These are phyloP conservation scores for Pseudomicrostroma phylloplanum DNA, from an alignment of 1,284 basidiomycete species.

Conservation along the genomic window DNA sequence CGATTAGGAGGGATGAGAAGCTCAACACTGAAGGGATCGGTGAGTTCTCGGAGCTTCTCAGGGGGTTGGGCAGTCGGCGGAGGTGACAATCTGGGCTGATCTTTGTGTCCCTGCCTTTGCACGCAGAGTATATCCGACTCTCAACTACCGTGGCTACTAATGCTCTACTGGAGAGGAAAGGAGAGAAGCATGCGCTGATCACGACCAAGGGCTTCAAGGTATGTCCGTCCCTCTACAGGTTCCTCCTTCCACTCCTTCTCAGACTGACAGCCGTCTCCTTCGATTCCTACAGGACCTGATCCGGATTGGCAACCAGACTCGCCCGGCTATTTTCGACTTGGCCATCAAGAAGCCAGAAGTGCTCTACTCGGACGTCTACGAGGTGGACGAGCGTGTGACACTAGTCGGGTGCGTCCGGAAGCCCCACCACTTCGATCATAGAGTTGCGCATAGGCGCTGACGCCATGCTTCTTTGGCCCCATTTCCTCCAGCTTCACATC, in stretches of 20 bases:
- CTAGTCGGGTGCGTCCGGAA: conserved; percentile 49
- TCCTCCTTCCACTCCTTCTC: background rate
- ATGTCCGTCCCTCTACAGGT: background rate
- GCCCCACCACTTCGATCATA: no score
- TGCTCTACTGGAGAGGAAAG: conserved; percentile 87
- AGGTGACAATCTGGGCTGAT: no score
- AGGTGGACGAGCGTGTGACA: conserved; percentile 91
- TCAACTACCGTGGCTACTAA: conserved; percentile 96
- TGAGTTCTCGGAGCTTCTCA: no score
- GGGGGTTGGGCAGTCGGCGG: no score
- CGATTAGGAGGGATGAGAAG: conserved; percentile 62
- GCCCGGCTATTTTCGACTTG: conserved; percentile 63
- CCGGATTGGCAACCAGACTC: conserved; percentile 83
- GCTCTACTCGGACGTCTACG: conserved; percentile 71
- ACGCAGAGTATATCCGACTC: conserved; percentile 76
- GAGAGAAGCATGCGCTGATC: conserved; percentile 79
- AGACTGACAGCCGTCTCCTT: background rate
- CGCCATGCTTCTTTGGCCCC: no score
- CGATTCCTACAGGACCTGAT: conserved; percentile 61
- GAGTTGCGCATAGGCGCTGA: no score
- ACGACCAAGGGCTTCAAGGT: conserved; percentile 82
- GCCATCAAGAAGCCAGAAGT: conserved; percentile 62
- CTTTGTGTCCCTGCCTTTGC: no score
- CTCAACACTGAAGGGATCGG: conserved; percentile 78
- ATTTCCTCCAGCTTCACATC: conserved; percentile 66